Percentiles rank a stretch among this genome's conserved stretches.
Evolutionary conservation across 371 early-diverging fungal species (phyloP).

Genomic region (Mortierella sp.): DNA sequence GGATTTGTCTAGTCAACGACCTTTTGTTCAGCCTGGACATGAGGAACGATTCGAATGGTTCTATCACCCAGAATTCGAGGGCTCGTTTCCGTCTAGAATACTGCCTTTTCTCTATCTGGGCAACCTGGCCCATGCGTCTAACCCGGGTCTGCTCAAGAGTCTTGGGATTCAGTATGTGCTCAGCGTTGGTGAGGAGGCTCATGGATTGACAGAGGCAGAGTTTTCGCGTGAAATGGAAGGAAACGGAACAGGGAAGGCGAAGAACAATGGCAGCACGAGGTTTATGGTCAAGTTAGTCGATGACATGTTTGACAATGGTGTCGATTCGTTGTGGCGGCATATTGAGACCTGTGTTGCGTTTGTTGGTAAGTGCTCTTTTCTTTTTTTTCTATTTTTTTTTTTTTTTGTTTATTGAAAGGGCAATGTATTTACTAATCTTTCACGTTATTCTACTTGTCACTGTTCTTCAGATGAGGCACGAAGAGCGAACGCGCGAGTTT

Average conservation of each 20-base stretch:
- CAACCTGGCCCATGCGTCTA: constrained; percentile 74
- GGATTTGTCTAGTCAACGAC: constrained; percentile 5
- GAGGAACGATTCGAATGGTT: constrained; percentile 63
- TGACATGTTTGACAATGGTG: constrained; percentile 75
- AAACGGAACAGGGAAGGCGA: background rate
- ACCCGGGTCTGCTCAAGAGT: constrained; percentile 67
- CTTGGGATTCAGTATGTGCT: constrained; percentile 70
- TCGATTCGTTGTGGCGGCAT: constrained; percentile 66
- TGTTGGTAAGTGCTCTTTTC: constrained; percentile 61
- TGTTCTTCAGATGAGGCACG: constrained; percentile 33
- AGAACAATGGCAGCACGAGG: background rate
- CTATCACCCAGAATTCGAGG: constrained; percentile 70
- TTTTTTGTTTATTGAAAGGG: background rate
- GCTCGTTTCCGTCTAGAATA: constrained; percentile 73
- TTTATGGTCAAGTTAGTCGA: constrained; percentile 60
- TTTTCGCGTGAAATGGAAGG: background rate
- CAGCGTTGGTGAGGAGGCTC: constrained; percentile 72
- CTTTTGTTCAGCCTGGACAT: constrained; percentile 22
- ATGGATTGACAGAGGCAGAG: constrained; percentile 51
- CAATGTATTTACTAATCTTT: background rate
- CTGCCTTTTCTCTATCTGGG: constrained; percentile 73
- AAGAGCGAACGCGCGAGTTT: constrained; percentile 33
- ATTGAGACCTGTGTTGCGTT: constrained; percentile 63
- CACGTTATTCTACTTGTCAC: background rate
- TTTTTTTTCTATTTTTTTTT: constrained; percentile 10